phyloP scores from a whole-genome alignment of 371 early-diverging fungal species.

The Haplosporangium sp. region DNA sequence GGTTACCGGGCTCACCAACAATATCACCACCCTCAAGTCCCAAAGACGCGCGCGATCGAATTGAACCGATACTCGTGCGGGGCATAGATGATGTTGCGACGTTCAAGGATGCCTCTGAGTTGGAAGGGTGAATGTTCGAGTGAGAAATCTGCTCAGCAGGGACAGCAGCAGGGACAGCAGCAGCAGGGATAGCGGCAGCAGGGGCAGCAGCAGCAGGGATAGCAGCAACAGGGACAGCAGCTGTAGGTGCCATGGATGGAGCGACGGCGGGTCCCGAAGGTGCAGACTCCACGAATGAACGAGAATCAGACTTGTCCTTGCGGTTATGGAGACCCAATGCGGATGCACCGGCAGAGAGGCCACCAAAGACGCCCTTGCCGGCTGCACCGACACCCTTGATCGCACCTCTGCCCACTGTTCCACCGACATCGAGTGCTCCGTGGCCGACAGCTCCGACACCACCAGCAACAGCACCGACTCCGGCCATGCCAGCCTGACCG shows the following conservation, averaged over 20 bases:
- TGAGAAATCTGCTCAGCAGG: not conserved
- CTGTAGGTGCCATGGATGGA: slow-evolving; percentile 19
- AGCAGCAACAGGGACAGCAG: slow-evolving; percentile 7
- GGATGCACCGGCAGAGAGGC: slow-evolving; percentile 46
- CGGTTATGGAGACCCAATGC: slow-evolving; percentile 56
- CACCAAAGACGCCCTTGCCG: slow-evolving; percentile 61
- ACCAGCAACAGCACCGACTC: slow-evolving; percentile 55
- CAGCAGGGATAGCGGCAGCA: too few relatives aligned
- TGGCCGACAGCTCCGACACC: slow-evolving; percentile 58
- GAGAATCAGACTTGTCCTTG: slow-evolving; percentile 51
- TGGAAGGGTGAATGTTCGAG: slow-evolving; percentile 6
- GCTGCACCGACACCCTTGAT: slow-evolving; percentile 57
- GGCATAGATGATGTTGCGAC: slow-evolving; percentile 14
- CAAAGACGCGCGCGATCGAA: slow-evolving; percentile 29
- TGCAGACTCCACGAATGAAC: slow-evolving; percentile 17
- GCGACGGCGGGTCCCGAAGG: slow-evolving; percentile 2
- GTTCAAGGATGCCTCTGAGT: slow-evolving; percentile 24
- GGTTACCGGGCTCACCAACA: slow-evolving; percentile 54
- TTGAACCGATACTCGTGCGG: slow-evolving; percentile 36
- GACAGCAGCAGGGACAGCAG: too few relatives aligned
- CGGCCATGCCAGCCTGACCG: slow-evolving; percentile 44
- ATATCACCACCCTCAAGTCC: slow-evolving; percentile 36
- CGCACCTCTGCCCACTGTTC: slow-evolving; percentile 53
- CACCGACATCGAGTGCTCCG: slow-evolving; percentile 57
- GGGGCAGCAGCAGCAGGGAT: slow-evolving; percentile 6